Percentiles rank a stretch among this genome's conserved stretches.
Evolutionary conservation across 2,329 filamentous ascomycete genomes (phyloP).

Genomic region (Trematosphaeria pertusa): DNA sequence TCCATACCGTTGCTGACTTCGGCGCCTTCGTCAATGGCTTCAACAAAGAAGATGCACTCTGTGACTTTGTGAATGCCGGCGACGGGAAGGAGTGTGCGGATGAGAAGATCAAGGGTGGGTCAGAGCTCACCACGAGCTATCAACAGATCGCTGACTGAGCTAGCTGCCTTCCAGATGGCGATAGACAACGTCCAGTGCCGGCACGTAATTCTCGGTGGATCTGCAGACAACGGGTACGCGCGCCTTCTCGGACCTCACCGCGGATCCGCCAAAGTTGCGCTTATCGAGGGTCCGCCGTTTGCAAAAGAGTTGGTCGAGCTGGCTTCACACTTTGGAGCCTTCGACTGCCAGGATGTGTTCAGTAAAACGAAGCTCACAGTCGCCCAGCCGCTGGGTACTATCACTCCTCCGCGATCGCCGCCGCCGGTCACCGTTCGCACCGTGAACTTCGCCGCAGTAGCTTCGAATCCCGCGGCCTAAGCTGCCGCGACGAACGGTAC

Average conservation of each 20-base stretch:
- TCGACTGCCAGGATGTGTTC: too few relatives aligned
- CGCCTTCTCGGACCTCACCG: conserved; percentile 46
- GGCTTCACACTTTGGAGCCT: too few relatives aligned
- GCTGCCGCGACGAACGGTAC: too few relatives aligned
- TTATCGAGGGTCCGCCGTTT: conserved; percentile 51
- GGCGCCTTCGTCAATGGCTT: conserved; percentile 51
- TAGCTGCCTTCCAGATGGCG: too few relatives aligned
- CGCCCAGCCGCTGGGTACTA: too few relatives aligned
- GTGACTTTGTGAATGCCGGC: conserved; percentile 53
- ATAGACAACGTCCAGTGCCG: conserved; percentile 48
- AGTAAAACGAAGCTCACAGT: too few relatives aligned
- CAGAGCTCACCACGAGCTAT: too few relatives aligned
- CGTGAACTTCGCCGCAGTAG: too few relatives aligned
- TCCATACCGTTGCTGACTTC: conserved; percentile 28
- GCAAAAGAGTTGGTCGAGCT: conserved; percentile 49
- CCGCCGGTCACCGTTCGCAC: too few relatives aligned
- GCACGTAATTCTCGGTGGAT: conserved; percentile 52
- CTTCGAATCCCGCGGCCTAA: too few relatives aligned
- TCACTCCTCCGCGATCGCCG: too few relatives aligned
- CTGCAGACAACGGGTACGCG: conserved; percentile 54
- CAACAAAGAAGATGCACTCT: conserved; percentile 48
- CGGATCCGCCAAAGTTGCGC: conserved; percentile 40
- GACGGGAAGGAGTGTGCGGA: conserved; percentile 54
- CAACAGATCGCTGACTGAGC: too few relatives aligned
- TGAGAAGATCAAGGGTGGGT: conserved; percentile 49